phyloP scores from a whole-genome alignment of 805 yeast genomes.

The Schwanniomyces occidentalis region DNA sequence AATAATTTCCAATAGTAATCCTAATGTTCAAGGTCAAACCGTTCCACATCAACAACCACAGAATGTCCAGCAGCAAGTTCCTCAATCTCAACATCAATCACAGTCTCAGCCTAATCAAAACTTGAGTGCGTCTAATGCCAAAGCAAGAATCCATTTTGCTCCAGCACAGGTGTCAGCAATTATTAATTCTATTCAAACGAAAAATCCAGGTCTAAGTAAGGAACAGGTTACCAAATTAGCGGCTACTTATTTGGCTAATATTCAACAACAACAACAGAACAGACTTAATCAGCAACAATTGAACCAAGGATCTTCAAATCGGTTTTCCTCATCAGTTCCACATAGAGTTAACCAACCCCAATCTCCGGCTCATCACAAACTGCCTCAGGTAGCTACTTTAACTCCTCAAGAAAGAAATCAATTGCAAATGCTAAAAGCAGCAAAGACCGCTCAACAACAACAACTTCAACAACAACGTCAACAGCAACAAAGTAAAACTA shows the following conservation, averaged over 20 bases:
- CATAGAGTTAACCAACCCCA: conserved; percentile 5
- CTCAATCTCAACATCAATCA: conserved; percentile 15
- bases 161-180: conserved; percentile 67
- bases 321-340: too few species aligned
- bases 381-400: conserved; percentile 35
- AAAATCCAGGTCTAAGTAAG: conserved; percentile 61
- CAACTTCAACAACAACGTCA: conserved; percentile 21
- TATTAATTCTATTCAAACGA: conserved; percentile 62
- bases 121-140: conserved; percentile 9
- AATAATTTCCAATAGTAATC: background rate
- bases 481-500: conserved; percentile 16
- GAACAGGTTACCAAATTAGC: conserved; percentile 68
- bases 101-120: conserved; percentile 9
- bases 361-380: conserved; percentile 14
- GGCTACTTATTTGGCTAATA: conserved; percentile 59
- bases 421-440: conserved; percentile 40
- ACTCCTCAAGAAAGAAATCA: conserved; percentile 46
- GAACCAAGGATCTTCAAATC: too few species aligned
- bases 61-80: conserved; percentile 10
- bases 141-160: conserved; percentile 46
- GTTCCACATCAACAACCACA: conserved; percentile 1
- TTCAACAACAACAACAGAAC: conserved; percentile 53
- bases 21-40: conserved; percentile 2
- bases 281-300: conserved; percentile 26
- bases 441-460: conserved; percentile 30